Evolutionary conservation across 73 alveolate species (phyloP).

Genomic region (Effrenium voratum): DNA sequence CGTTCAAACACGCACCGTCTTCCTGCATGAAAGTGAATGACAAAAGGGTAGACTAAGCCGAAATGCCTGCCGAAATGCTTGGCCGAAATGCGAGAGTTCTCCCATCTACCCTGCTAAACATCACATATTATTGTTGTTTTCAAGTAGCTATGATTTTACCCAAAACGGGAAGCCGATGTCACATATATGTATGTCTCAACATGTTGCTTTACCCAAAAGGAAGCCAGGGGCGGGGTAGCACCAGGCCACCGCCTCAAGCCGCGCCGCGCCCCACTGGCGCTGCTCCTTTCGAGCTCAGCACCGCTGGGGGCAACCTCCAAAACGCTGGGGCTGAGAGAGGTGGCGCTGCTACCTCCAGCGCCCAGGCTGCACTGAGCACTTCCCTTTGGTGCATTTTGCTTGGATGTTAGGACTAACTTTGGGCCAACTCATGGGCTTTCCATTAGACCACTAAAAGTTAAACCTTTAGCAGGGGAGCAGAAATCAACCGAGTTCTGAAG

Average conservation of each 20-base stretch:
- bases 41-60: background rate
- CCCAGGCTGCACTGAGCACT: no score
- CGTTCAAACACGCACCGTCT: no score
- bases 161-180: background rate
- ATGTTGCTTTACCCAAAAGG: background rate
- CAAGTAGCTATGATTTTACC: background rate
- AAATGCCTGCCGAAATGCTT: background rate
- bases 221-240: no score
- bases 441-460: no score
- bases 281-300: no score
- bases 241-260: constrained; percentile 46
- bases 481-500: no score
- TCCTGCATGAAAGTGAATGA: no score
- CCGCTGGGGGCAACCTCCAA: background rate
- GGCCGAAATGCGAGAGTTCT: background rate
- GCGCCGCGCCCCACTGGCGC: constrained; percentile 3
- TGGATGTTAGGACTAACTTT: no score
- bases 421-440: no score
- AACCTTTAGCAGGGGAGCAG: no score
- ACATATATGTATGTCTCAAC: background rate
- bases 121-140: background rate
- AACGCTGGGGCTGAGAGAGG: background rate
- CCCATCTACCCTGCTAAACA: background rate
- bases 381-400: no score
- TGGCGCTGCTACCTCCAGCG: background rate